Evolutionary conservation across 768 basidiomycete species (phyloP), one percentile per base, ranked within the genome.

Genomic region (Xerocomellus intermedius): DNA sequence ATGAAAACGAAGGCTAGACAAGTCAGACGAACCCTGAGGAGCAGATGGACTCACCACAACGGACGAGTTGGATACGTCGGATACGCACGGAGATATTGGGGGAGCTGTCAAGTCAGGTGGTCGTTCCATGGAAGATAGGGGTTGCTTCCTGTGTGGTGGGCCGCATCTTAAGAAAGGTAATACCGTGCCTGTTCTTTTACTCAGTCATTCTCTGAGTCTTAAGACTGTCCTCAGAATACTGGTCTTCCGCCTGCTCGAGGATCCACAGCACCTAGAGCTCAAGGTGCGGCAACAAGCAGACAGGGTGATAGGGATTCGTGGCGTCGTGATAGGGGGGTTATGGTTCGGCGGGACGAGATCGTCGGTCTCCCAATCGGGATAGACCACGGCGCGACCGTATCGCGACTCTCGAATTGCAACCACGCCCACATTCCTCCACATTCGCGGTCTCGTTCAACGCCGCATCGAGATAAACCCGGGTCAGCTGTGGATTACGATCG

Each of bases 81-180:
- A 24, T 24, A 24, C 24, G 24, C 24, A 24, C 24, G 24, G 24
- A 24, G 24, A 24, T 24, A 24, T 5, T 24, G 24, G 24, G 24
- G 24, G 24, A 24, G 2, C 82, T 24, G 75, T 81, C 46, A 83
- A 81, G 65, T 67, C 77, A 38, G 85, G 84, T 32, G 85, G 85
- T 7, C 79, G 73, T 47, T 75, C 78, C 22, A 74, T 74, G 1
- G 81, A 85, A 42, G 77, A 73, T 1, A 83, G 80, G 2, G 93
- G 91, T 0, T 99, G 97, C 69, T 99, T 96, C 77, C 69, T 84
- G 35, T 99, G 97, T 68, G 96, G 96, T 6, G 95, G 95, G 0
- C 89, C 91, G 7, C 96, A 98, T 77, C 74, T 96, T 33, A 94
- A 92, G 70, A 91, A 89, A 80, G 94, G 94, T 90, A 57, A 22